Percentiles rank a stretch among this genome's conserved stretches.
Conservation (phyloP, 176 grass and related monocot species). For the Carex scoparia region DNA sequence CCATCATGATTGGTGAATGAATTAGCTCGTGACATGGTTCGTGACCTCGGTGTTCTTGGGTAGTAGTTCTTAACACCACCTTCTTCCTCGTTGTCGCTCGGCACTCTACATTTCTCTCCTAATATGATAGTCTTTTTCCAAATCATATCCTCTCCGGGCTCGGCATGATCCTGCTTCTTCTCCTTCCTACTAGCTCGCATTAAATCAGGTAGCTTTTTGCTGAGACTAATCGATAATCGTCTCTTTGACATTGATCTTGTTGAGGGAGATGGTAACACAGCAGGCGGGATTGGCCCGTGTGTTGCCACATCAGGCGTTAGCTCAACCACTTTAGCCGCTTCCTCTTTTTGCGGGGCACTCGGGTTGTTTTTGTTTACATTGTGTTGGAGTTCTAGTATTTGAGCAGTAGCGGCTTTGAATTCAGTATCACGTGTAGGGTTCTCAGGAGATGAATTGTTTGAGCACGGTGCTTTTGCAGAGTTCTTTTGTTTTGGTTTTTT, state of each 20-base stretch:
- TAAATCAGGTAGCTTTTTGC: conserved; percentile 59
- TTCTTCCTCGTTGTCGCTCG: conserved; percentile 43
- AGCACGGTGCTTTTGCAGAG: neutral
- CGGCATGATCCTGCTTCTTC: conserved; percentile 26
- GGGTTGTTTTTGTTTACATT: neutral
- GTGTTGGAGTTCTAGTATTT: conserved; percentile 8
- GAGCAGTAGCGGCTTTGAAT: neutral
- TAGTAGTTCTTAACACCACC: conserved; percentile 32
- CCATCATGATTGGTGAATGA: conserved; percentile 46
- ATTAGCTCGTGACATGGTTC: conserved; percentile 44
- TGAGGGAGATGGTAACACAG: neutral
- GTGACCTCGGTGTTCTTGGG: conserved; percentile 38
- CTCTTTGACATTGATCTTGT: conserved; percentile 36
- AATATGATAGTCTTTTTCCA: conserved; percentile 95
- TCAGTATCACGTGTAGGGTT: neutral
- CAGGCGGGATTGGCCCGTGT: conserved; percentile 56
- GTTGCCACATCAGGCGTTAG: conserved; percentile 46
- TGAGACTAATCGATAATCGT: conserved; percentile 51
- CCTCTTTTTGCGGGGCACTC: neutral
- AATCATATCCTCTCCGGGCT: conserved; percentile 52
- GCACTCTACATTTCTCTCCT: conserved; percentile 65
- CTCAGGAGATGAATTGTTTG: neutral
- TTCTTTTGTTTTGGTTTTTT: conserved; percentile 41
- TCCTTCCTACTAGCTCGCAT: conserved; percentile 60
- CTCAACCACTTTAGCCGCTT: conserved; percentile 32